These are phyloP conservation scores for Aegilops longissima DNA, from an alignment of 176 grass and related monocot genomes.

Conservation along the genomic window DNA sequence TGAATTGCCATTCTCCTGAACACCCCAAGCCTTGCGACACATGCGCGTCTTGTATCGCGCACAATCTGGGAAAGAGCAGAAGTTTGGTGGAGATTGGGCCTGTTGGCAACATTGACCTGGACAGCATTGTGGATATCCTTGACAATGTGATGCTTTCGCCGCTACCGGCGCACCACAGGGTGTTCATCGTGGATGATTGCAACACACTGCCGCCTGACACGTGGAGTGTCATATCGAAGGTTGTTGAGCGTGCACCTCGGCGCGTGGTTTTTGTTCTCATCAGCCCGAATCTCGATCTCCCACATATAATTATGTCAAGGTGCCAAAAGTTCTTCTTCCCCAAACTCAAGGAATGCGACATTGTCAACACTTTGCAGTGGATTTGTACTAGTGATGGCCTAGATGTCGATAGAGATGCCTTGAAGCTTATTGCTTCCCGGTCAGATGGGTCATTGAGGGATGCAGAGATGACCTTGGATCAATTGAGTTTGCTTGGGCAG, in stretches of 20 bases:
- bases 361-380: slow-evolving; percentile 80
- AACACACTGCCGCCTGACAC: slow-evolving; percentile 60
- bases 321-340: slow-evolving; percentile 97
- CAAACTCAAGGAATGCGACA: slow-evolving; percentile 84
- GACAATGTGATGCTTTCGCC: slow-evolving; percentile 66
- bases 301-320: slow-evolving; percentile 83
- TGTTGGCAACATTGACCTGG: slow-evolving; percentile 63
- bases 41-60: slow-evolving; percentile 76
- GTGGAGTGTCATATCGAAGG: slow-evolving; percentile 73
- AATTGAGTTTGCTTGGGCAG: slow-evolving; percentile 87
- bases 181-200: slow-evolving; percentile 88
- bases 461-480: slow-evolving; percentile 95
- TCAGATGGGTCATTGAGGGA: slow-evolving; percentile 95
- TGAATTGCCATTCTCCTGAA: slow-evolving; percentile 85
- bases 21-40: slow-evolving; percentile 81
- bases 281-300: slow-evolving; percentile 68
- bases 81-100: slow-evolving; percentile 80
- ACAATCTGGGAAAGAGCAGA: slow-evolving; percentile 72
- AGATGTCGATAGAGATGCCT: slow-evolving; percentile 83
- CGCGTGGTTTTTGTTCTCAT: slow-evolving; percentile 81
- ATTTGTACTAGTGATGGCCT: slow-evolving; percentile 88
- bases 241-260: slow-evolving; percentile 56
- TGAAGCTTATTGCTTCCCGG: slow-evolving; percentile 90
- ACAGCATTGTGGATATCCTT: slow-evolving; percentile 68
- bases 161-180: slow-evolving; percentile 41